Evolutionary conservation across 2,329 filamentous ascomycete genomes (phyloP), one percentile per base, ranked within the genome.

Genomic region (Phaeophleospora eucalypticola): DNA sequence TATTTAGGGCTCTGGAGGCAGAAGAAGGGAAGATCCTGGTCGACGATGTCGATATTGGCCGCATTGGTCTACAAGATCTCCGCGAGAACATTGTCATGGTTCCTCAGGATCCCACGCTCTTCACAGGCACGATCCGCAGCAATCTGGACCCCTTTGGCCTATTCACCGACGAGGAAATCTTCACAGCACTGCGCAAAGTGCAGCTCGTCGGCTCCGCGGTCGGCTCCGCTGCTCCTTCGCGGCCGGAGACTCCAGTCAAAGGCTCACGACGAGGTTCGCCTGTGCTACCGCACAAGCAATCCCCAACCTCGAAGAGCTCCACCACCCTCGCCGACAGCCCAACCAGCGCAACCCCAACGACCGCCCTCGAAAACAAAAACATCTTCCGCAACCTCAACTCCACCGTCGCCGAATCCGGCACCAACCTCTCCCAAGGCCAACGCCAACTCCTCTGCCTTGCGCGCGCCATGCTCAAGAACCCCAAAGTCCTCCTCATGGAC

Each of bases 401-500:
- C 1, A 73, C 84, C 0, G 86, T 98, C 33, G 82, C 87, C 1
- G 93, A 97, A 65, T 96, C 90, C 0, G 93, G 93, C 39, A 86
- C 85, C 53, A 98, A 98, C 62, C 78, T 98, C 9, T 97, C 91
- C 0, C 93, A 98, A 68, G 93, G 93, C 38, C 93, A 98, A 67
- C 83, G 93, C 6, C 93, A 98, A 68, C 83, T 98, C 8, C 76
- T 98, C 46, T 98, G 93, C 65, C 81, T 98, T 8, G 93, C 91
- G 0, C 84, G 93, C 45, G 93, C 93, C 0, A 81, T 98, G 57
- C 84, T 98, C 53, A 96, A 95, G 70, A 81, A 82, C 27, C 90
- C 93, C 0, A 90, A 87, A 55, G 89, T 98, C 1, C 76, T 98
- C n/a, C 85, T 98, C 63, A 97, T 98, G 93, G 93, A 98, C 68